Evolutionary conservation across 2,329 filamentous ascomycete genomes (phyloP).

Genomic region (Cladosporium cucumerinum): DNA sequence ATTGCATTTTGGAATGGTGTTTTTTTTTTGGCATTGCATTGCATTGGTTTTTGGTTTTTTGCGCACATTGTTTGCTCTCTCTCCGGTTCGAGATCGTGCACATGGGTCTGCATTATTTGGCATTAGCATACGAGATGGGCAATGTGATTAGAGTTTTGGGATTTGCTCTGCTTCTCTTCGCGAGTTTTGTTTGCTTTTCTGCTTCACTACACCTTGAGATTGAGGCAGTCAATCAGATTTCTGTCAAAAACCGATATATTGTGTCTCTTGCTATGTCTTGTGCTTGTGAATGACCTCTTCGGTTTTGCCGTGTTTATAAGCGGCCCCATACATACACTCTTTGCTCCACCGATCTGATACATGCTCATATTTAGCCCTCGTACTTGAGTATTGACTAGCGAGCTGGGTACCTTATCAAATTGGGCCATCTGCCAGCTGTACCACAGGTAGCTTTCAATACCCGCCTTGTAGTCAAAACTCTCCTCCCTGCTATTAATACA

Average conservation of each 20-base stretch:
- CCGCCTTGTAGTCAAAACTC: neutral
- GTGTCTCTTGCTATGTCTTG: neutral
- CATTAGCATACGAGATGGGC: neutral
- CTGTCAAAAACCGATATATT: neutral
- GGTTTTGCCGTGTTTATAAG: neutral
- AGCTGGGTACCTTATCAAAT: neutral
- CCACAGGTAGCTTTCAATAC: neutral
- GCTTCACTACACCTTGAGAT: neutral
- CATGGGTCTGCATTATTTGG: neutral
- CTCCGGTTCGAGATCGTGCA: neutral
- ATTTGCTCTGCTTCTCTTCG: neutral
- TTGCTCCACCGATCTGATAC: neutral
- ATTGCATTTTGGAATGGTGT: neutral
- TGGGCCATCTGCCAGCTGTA: neutral
- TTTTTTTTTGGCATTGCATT: neutral
- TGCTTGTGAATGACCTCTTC: neutral
- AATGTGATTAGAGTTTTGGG: neutral
- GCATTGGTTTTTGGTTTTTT: neutral
- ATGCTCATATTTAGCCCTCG: neutral
- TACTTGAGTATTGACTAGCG: neutral
- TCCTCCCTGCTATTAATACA: neutral
- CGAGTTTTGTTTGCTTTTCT: neutral
- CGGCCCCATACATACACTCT: neutral
- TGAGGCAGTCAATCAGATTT: slow-evolving; percentile 3
- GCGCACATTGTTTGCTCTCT: neutral